These are phyloP conservation scores for Talaromyces pinophilus DNA, from an alignment of 2,329 filamentous ascomycete species.

Conservation along the genomic window DNA sequence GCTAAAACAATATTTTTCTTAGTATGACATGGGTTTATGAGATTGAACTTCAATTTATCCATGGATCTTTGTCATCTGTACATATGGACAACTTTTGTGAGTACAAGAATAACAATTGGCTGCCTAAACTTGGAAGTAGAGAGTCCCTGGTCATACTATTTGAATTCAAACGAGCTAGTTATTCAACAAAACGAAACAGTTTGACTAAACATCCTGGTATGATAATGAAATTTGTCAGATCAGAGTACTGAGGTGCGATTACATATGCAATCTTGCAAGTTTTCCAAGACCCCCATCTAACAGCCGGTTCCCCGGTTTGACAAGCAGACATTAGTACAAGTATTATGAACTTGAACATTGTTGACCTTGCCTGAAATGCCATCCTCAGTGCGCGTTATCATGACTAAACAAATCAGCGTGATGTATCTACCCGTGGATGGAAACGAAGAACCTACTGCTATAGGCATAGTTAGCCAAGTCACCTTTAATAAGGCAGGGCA, in stretches of 20 bases:
- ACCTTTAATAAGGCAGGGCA: background rate
- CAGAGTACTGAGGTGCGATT: background rate
- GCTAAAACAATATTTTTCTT: background rate
- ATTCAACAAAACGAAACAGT: background rate
- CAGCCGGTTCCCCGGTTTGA: background rate
- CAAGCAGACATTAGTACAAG: background rate
- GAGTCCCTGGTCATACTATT: background rate
- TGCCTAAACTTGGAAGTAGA: background rate
- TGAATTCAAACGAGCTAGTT: background rate
- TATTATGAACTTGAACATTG: background rate
- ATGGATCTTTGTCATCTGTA: background rate
- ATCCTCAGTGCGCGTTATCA: background rate
- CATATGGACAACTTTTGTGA: background rate
- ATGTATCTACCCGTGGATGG: background rate
- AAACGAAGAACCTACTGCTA: background rate
- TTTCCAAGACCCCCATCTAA: background rate
- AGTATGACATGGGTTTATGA: background rate
- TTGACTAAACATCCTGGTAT: background rate
- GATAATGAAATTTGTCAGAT: background rate
- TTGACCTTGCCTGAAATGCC: constrained; percentile 7
- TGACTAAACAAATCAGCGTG: background rate
- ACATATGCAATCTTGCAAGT: background rate
- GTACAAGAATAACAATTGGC: background rate
- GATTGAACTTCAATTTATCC: background rate
- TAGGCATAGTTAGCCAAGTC: background rate